phyloP scores from a whole-genome alignment of 1,139 yeast genomes.

The Wickerhamiella pararugosa region DNA sequence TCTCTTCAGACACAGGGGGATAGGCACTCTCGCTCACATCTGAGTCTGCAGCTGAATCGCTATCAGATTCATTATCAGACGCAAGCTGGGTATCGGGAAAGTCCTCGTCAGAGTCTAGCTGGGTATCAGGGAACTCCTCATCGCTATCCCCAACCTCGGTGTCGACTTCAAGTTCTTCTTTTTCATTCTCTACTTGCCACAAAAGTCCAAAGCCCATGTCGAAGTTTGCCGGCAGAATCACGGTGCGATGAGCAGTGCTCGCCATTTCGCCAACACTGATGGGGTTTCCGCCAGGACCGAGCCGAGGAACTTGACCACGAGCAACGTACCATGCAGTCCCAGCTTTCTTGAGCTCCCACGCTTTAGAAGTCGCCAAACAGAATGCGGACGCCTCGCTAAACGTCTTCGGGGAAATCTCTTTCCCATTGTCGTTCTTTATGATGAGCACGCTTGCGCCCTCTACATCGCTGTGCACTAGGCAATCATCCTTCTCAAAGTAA shows the following conservation, averaged over 20 bases:
- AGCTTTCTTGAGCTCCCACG: slow-evolving; percentile 77
- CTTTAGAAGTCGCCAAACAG: slow-evolving; percentile 55
- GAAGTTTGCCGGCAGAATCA: slow-evolving; percentile 66
- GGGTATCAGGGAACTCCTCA: slow-evolving; percentile 17
- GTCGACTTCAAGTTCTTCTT: slow-evolving; percentile 11
- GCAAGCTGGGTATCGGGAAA: slow-evolving; percentile 15
- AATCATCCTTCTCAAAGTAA: slow-evolving; percentile 57
- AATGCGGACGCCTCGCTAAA: slow-evolving; percentile 81
- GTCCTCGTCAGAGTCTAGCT: slow-evolving; percentile 15
- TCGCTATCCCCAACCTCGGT: slow-evolving; percentile 15
- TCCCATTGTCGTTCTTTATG: slow-evolving; percentile 54
- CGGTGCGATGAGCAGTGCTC: slow-evolving; percentile 41
- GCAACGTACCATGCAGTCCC: slow-evolving; percentile 67
- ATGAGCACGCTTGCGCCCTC: slow-evolving; percentile 66
- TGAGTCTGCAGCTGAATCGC: slow-evolving; percentile 3
- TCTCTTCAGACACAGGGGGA: too few species aligned
- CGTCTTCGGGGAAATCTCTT: slow-evolving; percentile 67
- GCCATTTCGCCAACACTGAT: slow-evolving; percentile 51
- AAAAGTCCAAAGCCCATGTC: slow-evolving; percentile 82
- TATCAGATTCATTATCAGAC: slow-evolving; percentile 17
- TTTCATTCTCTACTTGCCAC: slow-evolving; percentile 31
- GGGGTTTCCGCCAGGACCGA: slow-evolving; percentile 30
- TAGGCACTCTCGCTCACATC: not conserved
- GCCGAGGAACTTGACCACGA: slow-evolving; percentile 15
- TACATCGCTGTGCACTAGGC: slow-evolving; percentile 58